A percentile compares a stretch with the other conserved stretches of the same genome.
Evolutionary conservation across 1,284 basidiomycete species (phyloP).

Genomic region (Tremellales sp.): DNA sequence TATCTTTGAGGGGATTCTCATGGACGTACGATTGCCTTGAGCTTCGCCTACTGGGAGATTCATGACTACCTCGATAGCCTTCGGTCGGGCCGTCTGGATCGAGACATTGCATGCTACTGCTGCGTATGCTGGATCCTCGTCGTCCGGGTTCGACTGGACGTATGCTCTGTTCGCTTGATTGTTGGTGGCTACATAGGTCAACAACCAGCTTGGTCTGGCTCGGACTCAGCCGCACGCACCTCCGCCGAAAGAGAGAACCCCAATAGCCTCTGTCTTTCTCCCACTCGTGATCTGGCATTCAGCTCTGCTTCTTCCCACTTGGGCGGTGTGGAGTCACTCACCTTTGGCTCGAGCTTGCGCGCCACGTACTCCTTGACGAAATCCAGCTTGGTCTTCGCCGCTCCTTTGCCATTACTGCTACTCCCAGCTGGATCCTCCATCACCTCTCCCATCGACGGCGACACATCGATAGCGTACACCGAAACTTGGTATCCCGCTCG

Average conservation of each 20-base stretch:
- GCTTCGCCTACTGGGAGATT: constrained; percentile 55
- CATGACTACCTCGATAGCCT: constrained; percentile 70
- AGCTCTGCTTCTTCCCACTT: not conserved
- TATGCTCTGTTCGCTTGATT: constrained; percentile 60
- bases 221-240: constrained; percentile 50
- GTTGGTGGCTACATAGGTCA: constrained; percentile 58
- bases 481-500: constrained; percentile 42
- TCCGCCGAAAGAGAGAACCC: constrained; percentile 77
- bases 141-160: constrained; percentile 29
- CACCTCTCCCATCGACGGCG: constrained; percentile 71
- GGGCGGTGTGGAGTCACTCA: constrained; percentile 44
- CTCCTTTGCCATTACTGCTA: constrained; percentile 53
- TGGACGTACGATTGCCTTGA: constrained; percentile 39
- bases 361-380: constrained; percentile 81
- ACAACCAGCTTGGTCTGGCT: constrained; percentile 13
- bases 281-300: constrained; percentile 70
- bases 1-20: not conserved
- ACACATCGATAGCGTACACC: constrained; percentile 75
- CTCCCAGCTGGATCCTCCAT: constrained; percentile 58
- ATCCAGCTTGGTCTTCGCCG: constrained; percentile 69
- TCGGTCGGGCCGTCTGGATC: constrained; percentile 69
- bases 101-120: constrained; percentile 72
- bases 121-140: constrained; percentile 56
- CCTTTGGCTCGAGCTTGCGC: constrained; percentile 84
- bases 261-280: constrained; percentile 86